phyloP scores from a whole-genome alignment of 441 rosid species.

The Breynia disticha region DNA sequence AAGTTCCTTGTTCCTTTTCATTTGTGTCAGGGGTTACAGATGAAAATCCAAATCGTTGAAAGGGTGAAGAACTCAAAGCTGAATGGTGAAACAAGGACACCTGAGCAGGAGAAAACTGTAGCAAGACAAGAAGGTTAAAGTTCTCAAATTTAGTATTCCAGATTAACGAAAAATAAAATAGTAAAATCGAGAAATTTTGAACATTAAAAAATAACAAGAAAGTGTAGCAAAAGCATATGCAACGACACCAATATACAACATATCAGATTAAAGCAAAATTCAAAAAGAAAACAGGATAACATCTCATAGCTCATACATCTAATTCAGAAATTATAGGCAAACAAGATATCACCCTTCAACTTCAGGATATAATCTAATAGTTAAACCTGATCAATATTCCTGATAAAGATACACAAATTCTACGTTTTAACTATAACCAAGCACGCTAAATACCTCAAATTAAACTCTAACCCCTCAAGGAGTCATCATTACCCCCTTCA shows the following conservation, averaged over 20 bases:
- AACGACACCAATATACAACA: neutral
- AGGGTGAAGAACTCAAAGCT: slow-evolving; percentile 27
- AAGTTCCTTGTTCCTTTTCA: slow-evolving; percentile 32
- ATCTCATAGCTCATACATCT: too few species aligned
- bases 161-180: neutral
- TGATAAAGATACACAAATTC: too few species aligned
- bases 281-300: too few species aligned
- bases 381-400: too few species aligned
- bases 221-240: neutral
- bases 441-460: too few species aligned
- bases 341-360: too few species aligned
- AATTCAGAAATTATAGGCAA: too few species aligned
- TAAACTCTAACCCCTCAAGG: too few species aligned
- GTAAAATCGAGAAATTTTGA: neutral
- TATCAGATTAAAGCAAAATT: too few species aligned
- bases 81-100: slow-evolving; percentile 33
- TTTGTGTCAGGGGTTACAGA: slow-evolving; percentile 56
- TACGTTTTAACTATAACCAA: too few species aligned
- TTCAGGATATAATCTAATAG: too few species aligned
- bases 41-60: slow-evolving; percentile 55
- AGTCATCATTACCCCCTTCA: too few species aligned
- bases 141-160: neutral
- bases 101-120: slow-evolving; percentile 36
- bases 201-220: neutral
- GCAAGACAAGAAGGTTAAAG: slow-evolving; percentile 5